Evolutionary conservation across 495 filamentous ascomycete species (phyloP), one percentile per base, ranked within the genome.

Genomic region (Niebla homalea): DNA sequence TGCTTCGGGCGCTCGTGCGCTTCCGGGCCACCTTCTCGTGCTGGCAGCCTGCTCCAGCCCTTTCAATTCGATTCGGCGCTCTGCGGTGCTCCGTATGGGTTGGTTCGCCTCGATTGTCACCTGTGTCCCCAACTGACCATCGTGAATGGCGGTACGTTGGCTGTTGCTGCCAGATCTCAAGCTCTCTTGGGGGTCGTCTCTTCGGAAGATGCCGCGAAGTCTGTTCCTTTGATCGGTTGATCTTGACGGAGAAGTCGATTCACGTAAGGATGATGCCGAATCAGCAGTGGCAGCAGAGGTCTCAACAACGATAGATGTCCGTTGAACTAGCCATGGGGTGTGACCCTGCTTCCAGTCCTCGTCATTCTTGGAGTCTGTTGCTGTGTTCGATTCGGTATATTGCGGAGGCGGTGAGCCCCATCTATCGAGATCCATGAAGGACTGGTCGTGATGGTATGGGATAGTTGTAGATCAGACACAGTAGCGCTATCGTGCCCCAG

Each of bases 21-120:
- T 42, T 14, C 55, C 51, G 42, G 51, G 37, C 55, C 55, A 57
- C 15, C 54, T 23, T 32, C 54, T 57, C 38, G 52, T 45, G 19
- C 51, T 57, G 4, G 51, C 55, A 16, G 55, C 55, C 40, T 57
- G 55, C 43, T 57, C 51, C 2, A 57, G 42, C 5, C 51, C 51
- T 47, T 51, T 57, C 55, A 57, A 50, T n/a, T 29, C 50, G 15
- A 47, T 26, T 20, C 8, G 10, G 16, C 26, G 16, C 36, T 53
- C 25, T 26, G 42, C 37, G n/a, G 7, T 18, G 41, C n/a, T 14
- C 29, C 35, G 49, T 23, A 25, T 36, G n/a, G 51, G 51, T 29
- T 29, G 43, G 12, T 45, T 43, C 2, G 51, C 51, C 49, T 53
- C 51, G 20, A 53, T 53, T 12, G 26, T 37, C 10, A 53, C 51